These are phyloP conservation scores for Ananas comosus DNA, from an alignment of 176 grass and related monocot genomes.

Conservation along the genomic window DNA sequence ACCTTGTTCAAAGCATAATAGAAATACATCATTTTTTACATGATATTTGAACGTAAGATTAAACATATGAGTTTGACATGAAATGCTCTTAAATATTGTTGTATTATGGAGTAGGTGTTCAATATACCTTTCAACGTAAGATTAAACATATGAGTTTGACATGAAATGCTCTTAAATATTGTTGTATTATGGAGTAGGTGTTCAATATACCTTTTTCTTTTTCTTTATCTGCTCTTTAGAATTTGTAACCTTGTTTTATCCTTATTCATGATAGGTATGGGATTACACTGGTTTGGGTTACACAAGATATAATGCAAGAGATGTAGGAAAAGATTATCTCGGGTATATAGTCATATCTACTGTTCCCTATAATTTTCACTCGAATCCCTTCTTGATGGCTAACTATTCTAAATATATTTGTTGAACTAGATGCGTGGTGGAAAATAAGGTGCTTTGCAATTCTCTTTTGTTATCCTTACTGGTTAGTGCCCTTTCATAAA, in stretches of 20 bases:
- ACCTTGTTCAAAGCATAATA: too few species aligned
- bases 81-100: too few species aligned
- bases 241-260: neutral
- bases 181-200: too few species aligned
- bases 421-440: slow-evolving; percentile 78
- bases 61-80: too few species aligned
- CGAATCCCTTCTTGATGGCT: neutral
- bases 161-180: too few species aligned
- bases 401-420: slow-evolving; percentile 4
- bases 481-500: slow-evolving; percentile 17
- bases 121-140: too few species aligned
- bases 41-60: too few species aligned
- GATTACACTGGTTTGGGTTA: slow-evolving; percentile 96
- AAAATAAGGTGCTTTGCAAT: slow-evolving; percentile 98
- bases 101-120: too few species aligned
- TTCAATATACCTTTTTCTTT: too few species aligned
- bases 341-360: slow-evolving; percentile 48
- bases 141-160: too few species aligned
- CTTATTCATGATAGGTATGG: slow-evolving; percentile 54
- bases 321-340: slow-evolving; percentile 80
- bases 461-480: slow-evolving; percentile 67
- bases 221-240: neutral
- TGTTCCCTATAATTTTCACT: neutral
- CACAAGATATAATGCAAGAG: slow-evolving; percentile 78
- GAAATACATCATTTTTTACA: too few species aligned